These are phyloP conservation scores for Umbelopsis isabellina DNA, from an alignment of 192 early-diverging fungal species.

Conservation along the genomic window DNA sequence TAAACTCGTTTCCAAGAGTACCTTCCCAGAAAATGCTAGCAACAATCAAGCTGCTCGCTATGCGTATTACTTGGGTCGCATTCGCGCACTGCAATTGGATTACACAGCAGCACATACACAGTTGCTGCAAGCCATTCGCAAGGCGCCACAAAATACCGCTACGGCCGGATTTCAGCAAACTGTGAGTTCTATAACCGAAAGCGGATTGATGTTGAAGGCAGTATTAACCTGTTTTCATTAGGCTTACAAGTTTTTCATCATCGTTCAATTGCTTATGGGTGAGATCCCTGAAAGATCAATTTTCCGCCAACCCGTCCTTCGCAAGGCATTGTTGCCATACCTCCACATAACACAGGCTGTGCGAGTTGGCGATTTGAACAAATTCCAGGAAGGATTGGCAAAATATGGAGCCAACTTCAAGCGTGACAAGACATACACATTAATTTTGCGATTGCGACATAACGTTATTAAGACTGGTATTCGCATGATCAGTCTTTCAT, in stretches of 20 bases:
- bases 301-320: conserved; percentile 86
- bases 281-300: conserved; percentile 96
- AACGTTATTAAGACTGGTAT: conserved; percentile 99
- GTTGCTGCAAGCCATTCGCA: conserved; percentile 92
- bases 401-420: conserved; percentile 77
- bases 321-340: conserved; percentile 88
- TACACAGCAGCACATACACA: conserved; percentile 91
- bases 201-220: background rate
- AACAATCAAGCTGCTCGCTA: conserved; percentile 95
- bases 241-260: conserved; percentile 93
- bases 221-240: conserved; percentile 30
- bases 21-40: conserved; percentile 86
- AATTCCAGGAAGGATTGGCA: conserved; percentile 89
- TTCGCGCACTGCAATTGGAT: conserved; percentile 97
- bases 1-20: conserved; percentile 90
- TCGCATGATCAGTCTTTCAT: conserved; percentile 93
- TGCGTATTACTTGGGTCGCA: conserved; percentile 95
- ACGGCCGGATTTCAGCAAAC: conserved; percentile 96
- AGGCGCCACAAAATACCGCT: conserved; percentile 84
- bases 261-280: conserved; percentile 98
- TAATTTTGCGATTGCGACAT: conserved; percentile 95
- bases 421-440: conserved; percentile 85
- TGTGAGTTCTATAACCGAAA: conserved; percentile 43
- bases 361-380: conserved; percentile 89
- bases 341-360: conserved; percentile 97